Evolutionary conservation across 257 asterid species (phyloP), one percentile per base, ranked within the genome.

Genomic region (Solanum peruvianum): DNA sequence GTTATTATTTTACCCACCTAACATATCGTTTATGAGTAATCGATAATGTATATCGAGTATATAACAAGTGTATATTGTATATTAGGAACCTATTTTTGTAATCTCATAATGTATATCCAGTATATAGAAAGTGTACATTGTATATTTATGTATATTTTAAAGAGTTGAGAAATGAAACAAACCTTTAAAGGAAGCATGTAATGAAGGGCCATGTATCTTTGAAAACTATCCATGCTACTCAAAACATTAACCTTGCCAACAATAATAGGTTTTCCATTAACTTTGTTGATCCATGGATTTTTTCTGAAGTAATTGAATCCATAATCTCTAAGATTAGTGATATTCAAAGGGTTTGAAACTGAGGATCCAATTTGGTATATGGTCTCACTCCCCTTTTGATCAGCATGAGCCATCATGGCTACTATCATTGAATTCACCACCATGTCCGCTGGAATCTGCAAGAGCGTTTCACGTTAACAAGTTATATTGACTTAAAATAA

Each of bases 371-470:
- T 42, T 27, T 97, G 98, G 90, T 95, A 97, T 56, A 97, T 94
- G 82, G 69, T 91, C 86, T 88, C 91, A 4, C 66, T 69, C 2
- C 90, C 90, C 41, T 66, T 86, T 62, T 92, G 90, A 83, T 92
- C 89, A 39, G 96, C 92, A 86, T 92, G 91, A 8, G 92, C 98
- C 21, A 27, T 92, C 92, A 92, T 94, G 15, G 98, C 94, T n/a
- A 86, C 97, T 1, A 95, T 93, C 97, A 94, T 96, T 15, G 96
- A 93, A 62, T 96, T 95, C 91, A 96, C 98, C 92, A 96, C 99
- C 99, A 96, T 96, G 42, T 96, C 99, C 2, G 97, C 98, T 9
- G 98, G 99, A 45, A 96, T 94, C 99, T 95, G 31, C 52, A 37
- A 21, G 20, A 21, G 5, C 5, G 18, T 10, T 33, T 35, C 21